phyloP scores from a whole-genome alignment of 495 filamentous ascomycete genomes.

The Neurospora sp. region DNA sequence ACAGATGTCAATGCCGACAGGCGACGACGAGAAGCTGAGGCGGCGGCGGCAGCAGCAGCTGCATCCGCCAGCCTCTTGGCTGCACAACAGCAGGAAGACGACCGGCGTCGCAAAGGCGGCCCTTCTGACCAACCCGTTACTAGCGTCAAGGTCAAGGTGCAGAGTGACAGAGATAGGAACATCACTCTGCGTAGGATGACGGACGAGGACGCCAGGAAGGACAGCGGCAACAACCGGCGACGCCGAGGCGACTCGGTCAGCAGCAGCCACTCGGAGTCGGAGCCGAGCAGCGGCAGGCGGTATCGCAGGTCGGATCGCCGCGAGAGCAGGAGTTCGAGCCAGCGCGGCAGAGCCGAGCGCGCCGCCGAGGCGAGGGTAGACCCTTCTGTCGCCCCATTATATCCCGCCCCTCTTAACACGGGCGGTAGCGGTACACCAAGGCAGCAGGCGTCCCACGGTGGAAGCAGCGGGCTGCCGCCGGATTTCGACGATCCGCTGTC shows the following conservation, averaged over 20 bases:
- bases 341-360: constrained; percentile 25
- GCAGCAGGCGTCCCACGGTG: background rate
- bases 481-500: constrained; percentile 21
- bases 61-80: constrained; percentile 33
- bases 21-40: constrained; percentile 35
- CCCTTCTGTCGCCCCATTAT: constrained; percentile 1
- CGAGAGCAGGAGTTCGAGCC: constrained; percentile 25
- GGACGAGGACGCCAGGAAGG: constrained; percentile 59
- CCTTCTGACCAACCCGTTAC: constrained; percentile 42
- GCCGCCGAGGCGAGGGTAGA: constrained; percentile 30
- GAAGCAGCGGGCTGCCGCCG: background rate
- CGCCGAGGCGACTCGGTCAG: constrained; percentile 35
- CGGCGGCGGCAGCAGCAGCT: constrained; percentile 39
- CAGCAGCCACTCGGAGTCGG: constrained; percentile 35
- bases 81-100: constrained; percentile 23
- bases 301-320: constrained; percentile 25
- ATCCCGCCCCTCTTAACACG: constrained; percentile 1
- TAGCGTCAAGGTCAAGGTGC: constrained; percentile 70
- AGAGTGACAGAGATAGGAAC: constrained; percentile 61
- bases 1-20: constrained; percentile 24
- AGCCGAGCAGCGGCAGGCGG: constrained; percentile 29
- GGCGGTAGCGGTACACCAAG: background rate
- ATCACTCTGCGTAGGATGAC: constrained; percentile 72
- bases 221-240: constrained; percentile 14
- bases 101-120: constrained; percentile 25